Evolutionary conservation across 306 rosid genomes (phyloP), one percentile per base, ranked within the genome.

Genomic region (Vicia villosa): DNA sequence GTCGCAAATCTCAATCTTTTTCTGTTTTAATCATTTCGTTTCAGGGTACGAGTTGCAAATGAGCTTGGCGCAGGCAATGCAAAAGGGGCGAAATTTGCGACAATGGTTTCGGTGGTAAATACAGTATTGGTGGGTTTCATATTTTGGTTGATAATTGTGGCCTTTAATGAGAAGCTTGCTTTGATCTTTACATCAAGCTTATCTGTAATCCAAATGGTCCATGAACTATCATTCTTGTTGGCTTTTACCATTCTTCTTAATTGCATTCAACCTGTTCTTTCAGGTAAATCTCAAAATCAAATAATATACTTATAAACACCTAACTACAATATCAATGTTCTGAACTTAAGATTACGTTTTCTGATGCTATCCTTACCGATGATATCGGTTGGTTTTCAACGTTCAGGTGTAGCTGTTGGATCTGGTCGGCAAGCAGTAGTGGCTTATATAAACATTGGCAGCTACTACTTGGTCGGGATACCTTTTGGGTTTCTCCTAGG

Each of bases 31-130:
- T 57, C 54, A 26, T 64, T 37, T n/a, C 6, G 17, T 62, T 55
- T 28, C 76, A 87, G 96, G 75, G 91, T 83, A 63, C 89, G 93
- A 2, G 83, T 87, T n/a, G 83, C 96, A 36, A 89, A 87, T 8
- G 88, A 87, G 78, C 85, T 89, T 49, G 96, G 96, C 0, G 89
- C 93, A 34, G 83, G 87, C 79, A 87, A 87, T 58, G 80, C 83
- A 3, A 77, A 79, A 80, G 85, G 82, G 8, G 91, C 96, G 32
- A 87, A 87, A 68, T 89, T 89, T 82, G 89, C 94, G 9, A 64
- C 85, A 5, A 20, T 61, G 36, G 77, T 89, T 38, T 83, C 91
- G 41, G 72, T 87, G 63, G 41, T 78, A 50, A 87, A 80, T 61
- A 85, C 93, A 45, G 22, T 80, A 20, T 13, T 84, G 3, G 85